phyloP scores from a whole-genome alignment of 2,329 filamentous ascomycete species.

The Chaetomiaceae sp. region DNA sequence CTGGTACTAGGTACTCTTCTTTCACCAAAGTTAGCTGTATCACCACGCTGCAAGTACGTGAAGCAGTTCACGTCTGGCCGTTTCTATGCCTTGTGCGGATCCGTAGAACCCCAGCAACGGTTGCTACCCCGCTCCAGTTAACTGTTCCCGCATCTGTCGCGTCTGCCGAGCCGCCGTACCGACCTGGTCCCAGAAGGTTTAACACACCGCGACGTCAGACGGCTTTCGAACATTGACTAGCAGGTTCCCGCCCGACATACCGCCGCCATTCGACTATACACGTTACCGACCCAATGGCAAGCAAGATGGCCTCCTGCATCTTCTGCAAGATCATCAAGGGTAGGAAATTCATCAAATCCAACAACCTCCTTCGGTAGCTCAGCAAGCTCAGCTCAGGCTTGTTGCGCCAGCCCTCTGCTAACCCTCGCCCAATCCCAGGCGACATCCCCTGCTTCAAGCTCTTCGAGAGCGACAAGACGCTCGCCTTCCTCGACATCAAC shows the following conservation, averaged over 20 bases:
- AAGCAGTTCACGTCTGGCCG: no score
- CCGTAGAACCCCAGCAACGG: neutral
- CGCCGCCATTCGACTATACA: neutral
- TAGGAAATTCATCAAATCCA: slow-evolving; percentile 7
- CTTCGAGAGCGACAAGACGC: slow-evolving; percentile 85
- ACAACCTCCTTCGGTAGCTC: slow-evolving; percentile 7
- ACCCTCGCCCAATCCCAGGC: slow-evolving; percentile 45
- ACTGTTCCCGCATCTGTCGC: neutral
- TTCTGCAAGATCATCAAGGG: slow-evolving; percentile 99
- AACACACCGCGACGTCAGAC: neutral
- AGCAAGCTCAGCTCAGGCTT: neutral
- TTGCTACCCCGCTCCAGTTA: neutral
- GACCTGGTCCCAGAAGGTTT: no score
- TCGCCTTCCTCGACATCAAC: slow-evolving; percentile 94
- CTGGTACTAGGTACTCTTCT: no score
- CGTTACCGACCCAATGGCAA: slow-evolving; percentile 59
- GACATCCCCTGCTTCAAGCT: slow-evolving; percentile 97
- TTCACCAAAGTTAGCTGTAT: neutral
- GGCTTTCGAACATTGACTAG: neutral
- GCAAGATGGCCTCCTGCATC: slow-evolving; percentile 63
- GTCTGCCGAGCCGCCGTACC: no score
- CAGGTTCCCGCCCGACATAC: neutral
- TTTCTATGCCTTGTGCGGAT: no score
- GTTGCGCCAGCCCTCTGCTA: slow-evolving; percentile 6
- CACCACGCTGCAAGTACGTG: no score